phyloP scores from a whole-genome alignment of 352 stramenopile species.

The Phytophthora pseudosyringae region DNA sequence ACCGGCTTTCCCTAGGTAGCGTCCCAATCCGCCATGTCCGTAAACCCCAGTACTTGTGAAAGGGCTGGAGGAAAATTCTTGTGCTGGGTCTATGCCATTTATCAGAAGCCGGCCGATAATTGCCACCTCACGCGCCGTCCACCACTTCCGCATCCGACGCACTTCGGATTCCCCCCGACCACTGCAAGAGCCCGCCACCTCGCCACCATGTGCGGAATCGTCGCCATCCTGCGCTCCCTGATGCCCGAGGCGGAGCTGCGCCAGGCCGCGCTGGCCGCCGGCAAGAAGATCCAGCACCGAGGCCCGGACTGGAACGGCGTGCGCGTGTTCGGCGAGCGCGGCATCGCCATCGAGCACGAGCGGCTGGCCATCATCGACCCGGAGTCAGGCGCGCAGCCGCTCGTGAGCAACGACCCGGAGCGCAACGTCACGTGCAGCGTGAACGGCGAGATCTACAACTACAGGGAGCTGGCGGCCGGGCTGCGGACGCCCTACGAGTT shows the following conservation, averaged over 20 bases:
- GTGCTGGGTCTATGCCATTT: constrained; percentile 31
- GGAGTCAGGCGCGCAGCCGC: constrained; percentile 94
- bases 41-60: not conserved
- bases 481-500: constrained; percentile 92
- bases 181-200: not conserved
- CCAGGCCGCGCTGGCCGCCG: constrained; percentile 94
- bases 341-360: constrained; percentile 96
- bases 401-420: constrained; percentile 86
- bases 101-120: constrained; percentile 23
- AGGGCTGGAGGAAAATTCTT: constrained; percentile 47
- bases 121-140: not conserved
- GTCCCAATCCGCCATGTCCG: not conserved
- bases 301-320: constrained; percentile 97
- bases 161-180: not conserved
- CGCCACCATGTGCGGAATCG: constrained; percentile 96
- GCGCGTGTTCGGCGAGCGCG: constrained; percentile 75
- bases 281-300: constrained; percentile 96
- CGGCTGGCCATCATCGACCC: constrained; percentile 99
- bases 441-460: constrained; percentile 99
- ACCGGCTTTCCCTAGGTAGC: not conserved
- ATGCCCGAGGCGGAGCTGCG: constrained; percentile 94
- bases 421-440: constrained; percentile 94
- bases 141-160: constrained; percentile 23
- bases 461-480: constrained; percentile 94
- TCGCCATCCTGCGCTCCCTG: constrained; percentile 97